phyloP scores from a whole-genome alignment of 768 basidiomycete species.

The Auricularia heimuer region DNA sequence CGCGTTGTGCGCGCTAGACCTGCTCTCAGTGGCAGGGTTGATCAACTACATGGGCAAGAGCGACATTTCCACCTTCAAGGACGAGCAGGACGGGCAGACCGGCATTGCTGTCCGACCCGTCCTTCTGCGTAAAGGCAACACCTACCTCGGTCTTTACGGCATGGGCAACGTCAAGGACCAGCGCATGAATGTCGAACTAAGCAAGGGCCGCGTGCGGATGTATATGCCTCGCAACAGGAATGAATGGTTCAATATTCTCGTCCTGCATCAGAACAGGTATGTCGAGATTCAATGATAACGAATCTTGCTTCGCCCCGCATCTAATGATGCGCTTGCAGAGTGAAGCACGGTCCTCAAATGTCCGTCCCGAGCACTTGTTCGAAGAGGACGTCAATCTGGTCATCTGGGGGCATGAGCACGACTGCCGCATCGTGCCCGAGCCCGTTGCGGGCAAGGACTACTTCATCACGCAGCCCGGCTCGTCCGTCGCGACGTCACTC shows the following conservation, averaged over 20 bases:
- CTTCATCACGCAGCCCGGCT: conserved; percentile 89
- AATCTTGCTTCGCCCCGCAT: neutral
- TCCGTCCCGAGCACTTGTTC: conserved; percentile 93
- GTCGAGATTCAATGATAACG: conserved; percentile 12
- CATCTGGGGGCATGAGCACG: conserved; percentile 98
- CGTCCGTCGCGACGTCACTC: conserved; percentile 87
- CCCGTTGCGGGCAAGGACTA: conserved; percentile 87
- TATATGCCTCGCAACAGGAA: conserved; percentile 88
- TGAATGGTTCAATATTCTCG: conserved; percentile 88
- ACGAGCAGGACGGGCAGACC: conserved; percentile 50
- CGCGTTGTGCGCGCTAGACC: conserved; percentile 88
- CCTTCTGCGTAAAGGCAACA: conserved; percentile 80
- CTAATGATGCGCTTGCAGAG: conserved; percentile 35
- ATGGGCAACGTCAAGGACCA: conserved; percentile 95
- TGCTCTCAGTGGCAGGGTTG: conserved; percentile 87
- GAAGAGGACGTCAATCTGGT: conserved; percentile 91
- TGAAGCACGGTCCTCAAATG: conserved; percentile 89
- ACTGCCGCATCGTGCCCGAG: conserved; percentile 87
- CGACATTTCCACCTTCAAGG: conserved; percentile 64
- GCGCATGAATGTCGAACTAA: conserved; percentile 91
- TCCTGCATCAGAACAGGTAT: conserved; percentile 94
- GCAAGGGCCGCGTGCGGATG: conserved; percentile 92
- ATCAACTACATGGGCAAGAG: conserved; percentile 98
- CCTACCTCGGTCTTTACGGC: conserved; percentile 85
- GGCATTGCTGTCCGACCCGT: conserved; percentile 86